Evolutionary conservation across 805 yeast species (phyloP).

Genomic region (Candida peoriensis): DNA sequence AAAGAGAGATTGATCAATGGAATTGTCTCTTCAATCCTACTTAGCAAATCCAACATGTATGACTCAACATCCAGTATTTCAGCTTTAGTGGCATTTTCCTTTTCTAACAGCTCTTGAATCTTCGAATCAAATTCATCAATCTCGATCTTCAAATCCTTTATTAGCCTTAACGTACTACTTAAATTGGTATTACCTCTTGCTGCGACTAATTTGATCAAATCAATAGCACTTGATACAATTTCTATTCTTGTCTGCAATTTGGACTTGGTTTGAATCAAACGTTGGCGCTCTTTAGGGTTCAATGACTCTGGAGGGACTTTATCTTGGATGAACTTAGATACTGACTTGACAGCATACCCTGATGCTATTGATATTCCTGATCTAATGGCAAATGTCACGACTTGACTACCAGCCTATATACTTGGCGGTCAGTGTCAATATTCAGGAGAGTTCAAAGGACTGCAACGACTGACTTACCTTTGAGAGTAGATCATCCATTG

Average conservation of each 20-base stretch:
- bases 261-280: slow-evolving; percentile 36
- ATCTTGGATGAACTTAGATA: slow-evolving; percentile 46
- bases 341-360: slow-evolving; percentile 62
- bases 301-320: slow-evolving; percentile 40
- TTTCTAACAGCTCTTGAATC: slow-evolving; percentile 33
- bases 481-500: slow-evolving; percentile 38
- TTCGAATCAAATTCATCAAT: slow-evolving; percentile 52
- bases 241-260: slow-evolving; percentile 53
- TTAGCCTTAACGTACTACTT: slow-evolving; percentile 48
- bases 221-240: slow-evolving; percentile 62
- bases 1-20: slow-evolving; percentile 64
- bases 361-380: slow-evolving; percentile 75
- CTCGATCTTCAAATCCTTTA: slow-evolving; percentile 49
- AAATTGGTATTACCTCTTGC: slow-evolving; percentile 58
- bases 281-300: slow-evolving; percentile 32
- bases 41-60: slow-evolving; percentile 42
- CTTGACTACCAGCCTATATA: slow-evolving; percentile 61
- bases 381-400: slow-evolving; percentile 73
- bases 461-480: slow-evolving; percentile 17
- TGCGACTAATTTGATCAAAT: slow-evolving; percentile 55
- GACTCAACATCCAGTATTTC: slow-evolving; percentile 42
- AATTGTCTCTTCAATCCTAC: slow-evolving; percentile 58
- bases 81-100: slow-evolving; percentile 3
- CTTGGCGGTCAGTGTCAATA: no score
- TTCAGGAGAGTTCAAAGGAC: no score